Evolutionary conservation across 176 grass and related monocot genomes (phyloP).

Genomic region (Eleusine coracana): DNA sequence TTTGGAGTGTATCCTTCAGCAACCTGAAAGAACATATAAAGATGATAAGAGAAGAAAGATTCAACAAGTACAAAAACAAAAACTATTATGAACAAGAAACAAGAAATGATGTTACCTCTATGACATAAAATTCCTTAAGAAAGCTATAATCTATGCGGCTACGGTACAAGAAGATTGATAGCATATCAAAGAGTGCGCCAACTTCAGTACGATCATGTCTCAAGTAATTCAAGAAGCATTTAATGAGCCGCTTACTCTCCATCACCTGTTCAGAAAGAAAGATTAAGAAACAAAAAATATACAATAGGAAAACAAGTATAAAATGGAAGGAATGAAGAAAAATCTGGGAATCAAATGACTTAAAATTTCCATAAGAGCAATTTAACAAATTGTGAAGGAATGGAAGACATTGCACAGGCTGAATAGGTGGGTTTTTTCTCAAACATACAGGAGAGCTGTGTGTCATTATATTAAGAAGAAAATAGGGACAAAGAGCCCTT

Average conservation of each 20-base stretch:
- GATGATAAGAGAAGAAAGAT: constrained; percentile 36
- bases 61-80: constrained; percentile 26
- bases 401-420: constrained; percentile 12
- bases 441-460: too few relatives aligned
- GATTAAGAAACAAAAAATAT: constrained; percentile 16
- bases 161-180: constrained; percentile 96
- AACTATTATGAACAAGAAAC: constrained; percentile 2
- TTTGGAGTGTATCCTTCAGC: constrained; percentile 88
- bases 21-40: constrained; percentile 61
- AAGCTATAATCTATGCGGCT: constrained; percentile 98
- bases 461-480: too few relatives aligned
- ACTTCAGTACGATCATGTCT: constrained; percentile 89
- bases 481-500: too few relatives aligned
- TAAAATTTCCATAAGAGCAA: background rate
- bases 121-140: constrained; percentile 97
- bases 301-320: background rate
- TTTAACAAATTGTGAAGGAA: constrained; percentile 3
- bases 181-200: constrained; percentile 96
- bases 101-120: constrained; percentile 67
- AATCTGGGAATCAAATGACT: background rate
- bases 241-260: constrained; percentile 97
- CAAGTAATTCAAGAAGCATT: constrained; percentile 96
- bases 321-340: background rate
- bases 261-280: constrained; percentile 70
- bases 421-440: background rate